Conservation (phyloP, 2,329 filamentous ascomycete genomes). For the Elsinoe australis region DNA sequence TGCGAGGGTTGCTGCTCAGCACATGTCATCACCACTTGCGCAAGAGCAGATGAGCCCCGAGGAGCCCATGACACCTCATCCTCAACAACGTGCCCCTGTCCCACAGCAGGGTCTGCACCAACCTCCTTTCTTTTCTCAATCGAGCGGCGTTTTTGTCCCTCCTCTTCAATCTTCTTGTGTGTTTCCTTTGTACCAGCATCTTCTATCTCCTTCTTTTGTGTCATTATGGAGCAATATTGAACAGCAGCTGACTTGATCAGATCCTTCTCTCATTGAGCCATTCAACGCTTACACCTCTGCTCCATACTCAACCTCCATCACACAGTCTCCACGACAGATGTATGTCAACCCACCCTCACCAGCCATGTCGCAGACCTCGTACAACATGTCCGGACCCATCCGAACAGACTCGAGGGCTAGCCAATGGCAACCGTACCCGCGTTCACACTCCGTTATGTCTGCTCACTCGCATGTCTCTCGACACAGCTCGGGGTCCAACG, state of each 20-base stretch:
- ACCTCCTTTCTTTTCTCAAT: constrained; percentile 32
- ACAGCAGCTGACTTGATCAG: constrained; percentile 31
- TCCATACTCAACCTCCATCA: constrained; percentile 35
- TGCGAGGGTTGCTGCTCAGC: constrained; percentile 12
- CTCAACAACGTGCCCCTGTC: constrained; percentile 8
- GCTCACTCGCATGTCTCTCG: constrained; percentile 58
- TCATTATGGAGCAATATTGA: constrained; percentile 4
- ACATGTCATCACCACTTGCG: constrained; percentile 19
- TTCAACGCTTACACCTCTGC: constrained; percentile 38
- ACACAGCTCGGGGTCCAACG: constrained; percentile 42
- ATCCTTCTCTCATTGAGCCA: constrained; percentile 52
- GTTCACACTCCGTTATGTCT: constrained; percentile 63
- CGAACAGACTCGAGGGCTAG: constrained; percentile 53
- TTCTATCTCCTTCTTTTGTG: constrained; percentile 23
- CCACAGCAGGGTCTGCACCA: constrained; percentile 12
- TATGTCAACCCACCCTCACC: constrained; percentile 52
- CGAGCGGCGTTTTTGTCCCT: constrained; percentile 31
- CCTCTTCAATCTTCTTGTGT: constrained; percentile 37
- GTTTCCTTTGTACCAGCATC: constrained; percentile 29
- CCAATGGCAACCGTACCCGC: constrained; percentile 47
- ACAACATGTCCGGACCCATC: constrained; percentile 44
- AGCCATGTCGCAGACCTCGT: constrained; percentile 51
- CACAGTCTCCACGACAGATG: constrained; percentile 34
- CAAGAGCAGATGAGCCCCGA: constrained; percentile 15
- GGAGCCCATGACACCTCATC: constrained; percentile 17